These are phyloP conservation scores for Globisporangium viniferum DNA, from an alignment of 352 stramenopile genomes.

Conservation along the genomic window DNA sequence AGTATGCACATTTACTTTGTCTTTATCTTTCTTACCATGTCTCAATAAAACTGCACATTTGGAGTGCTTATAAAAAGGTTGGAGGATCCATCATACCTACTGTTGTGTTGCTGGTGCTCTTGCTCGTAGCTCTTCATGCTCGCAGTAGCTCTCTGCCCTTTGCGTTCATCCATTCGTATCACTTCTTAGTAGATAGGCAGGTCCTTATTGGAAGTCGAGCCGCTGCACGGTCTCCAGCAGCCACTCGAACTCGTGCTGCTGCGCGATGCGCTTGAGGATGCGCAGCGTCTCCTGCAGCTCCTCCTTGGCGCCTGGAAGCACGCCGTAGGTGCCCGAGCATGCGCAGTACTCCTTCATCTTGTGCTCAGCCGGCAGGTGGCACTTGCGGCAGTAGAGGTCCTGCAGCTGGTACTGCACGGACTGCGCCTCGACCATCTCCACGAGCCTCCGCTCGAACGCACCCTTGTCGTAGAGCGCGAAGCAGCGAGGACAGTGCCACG, in stretches of 20 bases:
- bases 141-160: too few relatives aligned
- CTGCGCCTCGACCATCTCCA: slow-evolving; percentile 86
- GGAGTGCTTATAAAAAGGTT: not conserved
- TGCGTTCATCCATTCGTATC: not conserved
- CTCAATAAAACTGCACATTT: not conserved
- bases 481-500: slow-evolving; percentile 93
- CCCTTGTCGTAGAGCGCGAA: slow-evolving; percentile 88
- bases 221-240: slow-evolving; percentile 68
- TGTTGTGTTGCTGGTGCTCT: not conserved
- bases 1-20: not conserved
- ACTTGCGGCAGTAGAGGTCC: slow-evolving; percentile 84
- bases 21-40: too few relatives aligned
- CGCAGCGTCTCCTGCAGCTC: slow-evolving; percentile 55
- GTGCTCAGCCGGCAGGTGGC: slow-evolving; percentile 63
- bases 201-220: slow-evolving; percentile 28
- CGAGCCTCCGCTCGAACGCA: slow-evolving; percentile 89
- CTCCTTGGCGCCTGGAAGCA: not conserved
- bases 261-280: slow-evolving; percentile 55
- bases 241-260: slow-evolving; percentile 70
- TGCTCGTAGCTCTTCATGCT: not conserved
- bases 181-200: not conserved
- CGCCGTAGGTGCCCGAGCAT: slow-evolving; percentile 50
- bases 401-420: slow-evolving; percentile 93
- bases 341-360: slow-evolving; percentile 78
- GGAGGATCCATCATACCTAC: too few relatives aligned